Base-by-base conservation (phyloP, 148 eudicot species). In the Vaccinium macrocarpon region DNA sequence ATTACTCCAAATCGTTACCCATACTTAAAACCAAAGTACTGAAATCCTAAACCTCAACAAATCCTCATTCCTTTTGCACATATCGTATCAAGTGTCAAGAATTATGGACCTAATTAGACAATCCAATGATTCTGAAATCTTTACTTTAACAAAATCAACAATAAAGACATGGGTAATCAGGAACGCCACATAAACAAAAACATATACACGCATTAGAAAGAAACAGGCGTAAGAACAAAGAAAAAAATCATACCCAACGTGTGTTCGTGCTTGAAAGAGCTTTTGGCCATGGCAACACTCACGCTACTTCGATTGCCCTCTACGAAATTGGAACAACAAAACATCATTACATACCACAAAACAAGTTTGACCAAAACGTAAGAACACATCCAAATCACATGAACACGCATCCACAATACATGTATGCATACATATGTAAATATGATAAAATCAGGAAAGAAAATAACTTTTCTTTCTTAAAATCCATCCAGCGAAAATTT, bases 181-280 rank as follows among this genome's bases (percentile, higher is more conserved):
- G 72, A 80, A 12, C 52, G 1, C 82, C 19, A 56, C 49, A n/a
- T 19, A 6, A 3, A 46, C 10, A 62, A 6, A 4, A 11, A 12
- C 2, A 46, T 16, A n/a, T 2, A 42, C 14, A 21, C 5, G 7
- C 78, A 25, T 12, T 1, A 81, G 48, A 29, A 12, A 79, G 0
- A 57, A 29, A 79, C 32, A 1, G 15, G 71, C 0, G 27, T 0
- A 42, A 0, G 9, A 8, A 56, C 32, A 51, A 7, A 29, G 70
- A 64, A 25, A 76, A 59, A 84, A 14, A 73, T 62, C 76, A 71
- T 84, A 90, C 92, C 92, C 85, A 90, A 74, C 8, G 92, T 85
- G 74, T 89, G 87, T 12, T 87, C 88, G 51, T 87, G 84, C 87
- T 89, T 89, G 88, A 89, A 90, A 42, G 92, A 86, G 64, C 85